A percentile compares a stretch with the other conserved stretches of the same genome.
These are phyloP conservation scores for Aotearoamyces nothofagi DNA, from an alignment of 2,329 filamentous ascomycete genomes.

Conservation along the genomic window DNA sequence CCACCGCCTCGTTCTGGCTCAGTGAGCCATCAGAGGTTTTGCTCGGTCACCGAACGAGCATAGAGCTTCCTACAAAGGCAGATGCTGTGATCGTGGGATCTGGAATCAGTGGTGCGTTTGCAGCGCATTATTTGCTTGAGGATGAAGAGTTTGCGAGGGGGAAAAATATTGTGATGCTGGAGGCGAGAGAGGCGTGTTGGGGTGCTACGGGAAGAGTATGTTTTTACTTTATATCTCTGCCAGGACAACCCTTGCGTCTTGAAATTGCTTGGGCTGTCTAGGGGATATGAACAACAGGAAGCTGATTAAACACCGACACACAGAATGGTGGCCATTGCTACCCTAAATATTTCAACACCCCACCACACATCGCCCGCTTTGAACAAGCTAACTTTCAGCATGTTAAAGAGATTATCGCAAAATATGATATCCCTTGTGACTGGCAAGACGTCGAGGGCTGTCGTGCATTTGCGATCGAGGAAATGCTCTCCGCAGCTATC, in stretches of 20 bases:
- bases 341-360: constrained; percentile 46
- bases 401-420: constrained; percentile 39
- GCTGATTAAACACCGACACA: constrained; percentile 1
- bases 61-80: constrained; percentile 41
- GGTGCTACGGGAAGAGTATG: constrained; percentile 69
- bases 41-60: constrained; percentile 52
- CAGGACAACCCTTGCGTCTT: too few relatives aligned
- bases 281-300: too few relatives aligned
- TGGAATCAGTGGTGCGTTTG: constrained; percentile 63
- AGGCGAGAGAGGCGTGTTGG: constrained; percentile 68
- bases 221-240: constrained; percentile 11
- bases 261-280: too few relatives aligned
- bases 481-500: constrained; percentile 36
- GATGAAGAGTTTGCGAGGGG: constrained; percentile 24
- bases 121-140: constrained; percentile 43
- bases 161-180: constrained; percentile 52
- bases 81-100: constrained; percentile 62
- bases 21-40: constrained; percentile 48
- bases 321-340: constrained; percentile 64
- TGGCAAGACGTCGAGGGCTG: constrained; percentile 49
- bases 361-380: constrained; percentile 50
- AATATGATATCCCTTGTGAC: constrained; percentile 50
- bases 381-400: constrained; percentile 54
- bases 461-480: constrained; percentile 42
- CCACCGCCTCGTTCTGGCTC: constrained; percentile 62